Conservation (phyloP, 1,284 basidiomycete genomes). For the Tilletia horrida region DNA sequence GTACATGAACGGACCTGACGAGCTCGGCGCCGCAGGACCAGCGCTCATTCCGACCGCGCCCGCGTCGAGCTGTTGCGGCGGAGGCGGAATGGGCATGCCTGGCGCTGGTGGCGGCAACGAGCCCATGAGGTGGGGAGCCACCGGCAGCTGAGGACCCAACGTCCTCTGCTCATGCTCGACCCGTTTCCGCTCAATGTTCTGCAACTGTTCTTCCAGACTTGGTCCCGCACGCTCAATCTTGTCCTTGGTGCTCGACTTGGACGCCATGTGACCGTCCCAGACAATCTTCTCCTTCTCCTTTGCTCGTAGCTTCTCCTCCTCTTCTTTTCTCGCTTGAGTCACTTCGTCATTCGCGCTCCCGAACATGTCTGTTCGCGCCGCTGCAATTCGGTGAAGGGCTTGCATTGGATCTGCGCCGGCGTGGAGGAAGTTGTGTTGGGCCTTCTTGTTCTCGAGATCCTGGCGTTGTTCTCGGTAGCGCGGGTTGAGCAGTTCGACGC, state of each 20-base stretch:
- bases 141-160: slow-evolving; percentile 17
- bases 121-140: background rate
- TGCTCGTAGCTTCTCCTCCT: slow-evolving; percentile 39
- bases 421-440: slow-evolving; percentile 46
- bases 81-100: background rate
- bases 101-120: background rate
- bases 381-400: slow-evolving; percentile 47
- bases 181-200: slow-evolving; percentile 16
- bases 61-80: background rate
- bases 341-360: slow-evolving; percentile 42
- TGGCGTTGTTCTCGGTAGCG: slow-evolving; percentile 58
- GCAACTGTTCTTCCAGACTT: slow-evolving; percentile 16
- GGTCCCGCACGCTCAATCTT: slow-evolving; percentile 29
- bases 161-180: slow-evolving; percentile 6
- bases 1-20: slow-evolving; percentile 10
- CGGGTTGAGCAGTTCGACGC: slow-evolving; percentile 95
- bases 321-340: slow-evolving; percentile 37
- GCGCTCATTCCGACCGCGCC: background rate
- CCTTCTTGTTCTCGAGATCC: slow-evolving; percentile 46
- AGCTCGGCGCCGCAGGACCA: background rate
- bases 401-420: slow-evolving; percentile 49
- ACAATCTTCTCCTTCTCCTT: slow-evolving; percentile 51
- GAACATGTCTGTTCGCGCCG: slow-evolving; percentile 44
- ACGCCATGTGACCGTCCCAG: slow-evolving; percentile 52
- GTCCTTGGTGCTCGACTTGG: slow-evolving; percentile 35